phyloP scores from a whole-genome alignment of 164 flowering plant genomes.

The Macadamia integrifolia region DNA sequence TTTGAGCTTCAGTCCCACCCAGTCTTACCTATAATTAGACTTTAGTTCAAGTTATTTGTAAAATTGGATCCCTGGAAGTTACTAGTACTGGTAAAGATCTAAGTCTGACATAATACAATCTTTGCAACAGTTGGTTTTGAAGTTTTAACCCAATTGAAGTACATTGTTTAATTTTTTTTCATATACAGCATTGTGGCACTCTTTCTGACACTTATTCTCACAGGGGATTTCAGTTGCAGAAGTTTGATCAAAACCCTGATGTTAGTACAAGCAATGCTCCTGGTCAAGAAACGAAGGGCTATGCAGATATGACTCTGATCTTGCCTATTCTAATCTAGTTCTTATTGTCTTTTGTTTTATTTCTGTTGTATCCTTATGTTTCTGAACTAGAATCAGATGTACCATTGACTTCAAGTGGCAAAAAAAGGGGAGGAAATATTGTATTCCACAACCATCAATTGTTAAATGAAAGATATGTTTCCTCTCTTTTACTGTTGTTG shows the following conservation, averaged over 20 bases:
- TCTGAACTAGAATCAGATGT: conserved; percentile 15
- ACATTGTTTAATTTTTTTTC: not conserved
- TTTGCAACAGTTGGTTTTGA: not conserved
- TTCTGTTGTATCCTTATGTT: conserved; percentile 1
- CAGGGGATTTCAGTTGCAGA: conserved; percentile 15
- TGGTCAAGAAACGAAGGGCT: not conserved
- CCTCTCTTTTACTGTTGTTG: not conserved
- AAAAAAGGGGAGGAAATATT: conserved; percentile 6
- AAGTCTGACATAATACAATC: too few species aligned
- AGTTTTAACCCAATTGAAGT: not conserved
- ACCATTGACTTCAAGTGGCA: conserved; percentile 11
- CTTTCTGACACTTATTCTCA: not conserved
- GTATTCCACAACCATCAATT: not conserved
- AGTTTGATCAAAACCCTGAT: conserved; percentile 6
- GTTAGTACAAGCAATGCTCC: not conserved
- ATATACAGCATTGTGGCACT: not conserved
- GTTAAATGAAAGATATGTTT: conserved; percentile 5
- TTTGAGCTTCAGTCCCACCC: not conserved
- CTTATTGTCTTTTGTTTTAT: conserved; percentile 7
- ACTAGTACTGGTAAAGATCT: too few species aligned
- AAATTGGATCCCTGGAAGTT: too few species aligned
- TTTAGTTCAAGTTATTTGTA: not conserved
- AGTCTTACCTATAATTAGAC: not conserved
- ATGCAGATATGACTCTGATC: conserved; percentile 13
- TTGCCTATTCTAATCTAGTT: conserved; percentile 1